phyloP scores from a whole-genome alignment of 2,329 filamentous ascomycete species.

The Cladorrhinum sp. region DNA sequence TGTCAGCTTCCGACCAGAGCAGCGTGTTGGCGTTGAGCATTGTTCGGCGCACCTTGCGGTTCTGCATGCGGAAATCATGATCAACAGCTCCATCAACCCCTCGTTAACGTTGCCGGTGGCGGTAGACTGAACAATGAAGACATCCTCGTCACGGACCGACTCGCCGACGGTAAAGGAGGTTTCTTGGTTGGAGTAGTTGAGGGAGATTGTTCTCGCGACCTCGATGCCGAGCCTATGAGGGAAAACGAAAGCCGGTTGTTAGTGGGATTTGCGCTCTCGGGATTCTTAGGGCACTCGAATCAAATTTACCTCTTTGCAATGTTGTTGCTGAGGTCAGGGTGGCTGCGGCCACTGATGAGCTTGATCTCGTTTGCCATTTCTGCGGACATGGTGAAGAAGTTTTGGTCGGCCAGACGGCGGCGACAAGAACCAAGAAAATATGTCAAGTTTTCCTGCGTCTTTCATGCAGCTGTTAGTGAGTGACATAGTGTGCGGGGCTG shows the following conservation, averaged over 20 bases:
- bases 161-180: slow-evolving; percentile 92
- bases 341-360: slow-evolving; percentile 49
- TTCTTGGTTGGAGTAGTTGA: slow-evolving; percentile 85
- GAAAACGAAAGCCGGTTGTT: slow-evolving; percentile 23
- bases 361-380: slow-evolving; percentile 53
- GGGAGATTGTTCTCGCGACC: slow-evolving; percentile 72
- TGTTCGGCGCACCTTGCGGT: slow-evolving; percentile 47
- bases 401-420: slow-evolving; percentile 14
- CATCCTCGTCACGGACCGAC: slow-evolving; percentile 95
- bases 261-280: slow-evolving; percentile 11
- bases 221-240: slow-evolving; percentile 66
- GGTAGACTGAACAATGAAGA: slow-evolving; percentile 95
- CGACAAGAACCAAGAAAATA: slow-evolving; percentile 22
- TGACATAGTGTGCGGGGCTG: slow-evolving; percentile 22
- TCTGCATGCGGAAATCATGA: slow-evolving; percentile 93
- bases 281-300: slow-evolving; percentile 9
- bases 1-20: slow-evolving; percentile 10
- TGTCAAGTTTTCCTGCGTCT: slow-evolving; percentile 17
- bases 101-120: slow-evolving; percentile 96
- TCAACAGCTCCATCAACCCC: slow-evolving; percentile 94
- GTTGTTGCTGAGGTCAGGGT: slow-evolving; percentile 46
- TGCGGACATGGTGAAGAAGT: slow-evolving; percentile 28
- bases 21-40: background rate
- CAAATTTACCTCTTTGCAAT: slow-evolving; percentile 27
- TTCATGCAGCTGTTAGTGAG: slow-evolving; percentile 26